Base-by-base conservation (phyloP, 2,329 filamentous ascomycete genomes). In the Epichloe festucae region DNA sequence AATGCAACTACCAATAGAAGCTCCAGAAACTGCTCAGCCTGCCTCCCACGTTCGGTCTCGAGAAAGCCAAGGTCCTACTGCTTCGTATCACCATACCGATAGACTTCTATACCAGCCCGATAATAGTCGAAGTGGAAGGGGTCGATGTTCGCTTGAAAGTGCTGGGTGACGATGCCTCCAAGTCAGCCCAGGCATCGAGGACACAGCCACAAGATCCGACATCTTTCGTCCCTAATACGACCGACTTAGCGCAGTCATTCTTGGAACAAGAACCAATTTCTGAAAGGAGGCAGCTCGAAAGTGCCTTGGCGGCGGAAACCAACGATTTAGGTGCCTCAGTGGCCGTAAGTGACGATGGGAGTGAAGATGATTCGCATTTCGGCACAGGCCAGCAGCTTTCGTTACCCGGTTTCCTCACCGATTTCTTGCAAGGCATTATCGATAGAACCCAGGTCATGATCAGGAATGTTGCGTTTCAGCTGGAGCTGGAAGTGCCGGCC, bases 1-100 rank as follows among this genome's bases (percentile, higher is more conserved):
- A 51, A 53, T 43, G 5, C 36, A 34, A 27, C 63, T 66, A 55
- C 15, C 34, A 31, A 46, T 57, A 95, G 88, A 93, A 91, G 80
- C 76, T 95, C 52, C 78, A 88, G 55, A 75, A 78, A 46, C 68
- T 91, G 19, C 73, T 95, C 4, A 79, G 84, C 59, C 79, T 96
- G 3, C 90, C 90, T 0, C 70, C 82, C 1, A 78, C 79, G 5
- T 79, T 93, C 62, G 75, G 79, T 54, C 73, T 96, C 12, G 77
- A 80, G 49, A 84, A 81, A 63, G 90, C 91, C 52, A 83, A 82
- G 57, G 81, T 95, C 49, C 71, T 85, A 3, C 74, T 85, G 6
- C 78, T 97, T 23, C 85, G 86, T 60, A 73, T 96, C 50, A 94
- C 85, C 7, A 77, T 97, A 48, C 89, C 91, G 12, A 84, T 93